Evolutionary conservation across 768 basidiomycete species (phyloP).

Genomic region (Boletus rufocinnamomeus): DNA sequence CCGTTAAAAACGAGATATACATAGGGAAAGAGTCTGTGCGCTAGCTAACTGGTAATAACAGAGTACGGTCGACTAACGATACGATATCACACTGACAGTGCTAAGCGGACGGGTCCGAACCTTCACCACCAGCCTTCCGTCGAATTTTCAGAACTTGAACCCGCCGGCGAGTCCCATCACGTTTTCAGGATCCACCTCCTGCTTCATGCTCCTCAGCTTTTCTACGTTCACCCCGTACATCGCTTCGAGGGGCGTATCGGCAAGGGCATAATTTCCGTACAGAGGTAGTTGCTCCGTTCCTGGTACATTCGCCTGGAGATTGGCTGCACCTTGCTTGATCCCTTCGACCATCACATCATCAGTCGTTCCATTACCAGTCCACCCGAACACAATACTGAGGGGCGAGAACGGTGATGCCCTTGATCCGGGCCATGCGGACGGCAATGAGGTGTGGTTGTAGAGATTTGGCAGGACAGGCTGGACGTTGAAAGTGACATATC

Average conservation of each 20-base stretch:
- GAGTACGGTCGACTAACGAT: background rate
- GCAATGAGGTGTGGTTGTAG: slow-evolving; percentile 39
- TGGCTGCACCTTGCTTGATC: slow-evolving; percentile 39
- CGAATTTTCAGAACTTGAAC: slow-evolving; percentile 48
- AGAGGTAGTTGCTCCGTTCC: slow-evolving; percentile 43
- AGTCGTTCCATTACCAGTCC: slow-evolving; percentile 36
- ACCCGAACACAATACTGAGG: slow-evolving; percentile 50
- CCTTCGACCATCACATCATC: slow-evolving; percentile 47
- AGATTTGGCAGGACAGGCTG: slow-evolving; percentile 51
- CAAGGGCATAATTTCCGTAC: slow-evolving; percentile 65
- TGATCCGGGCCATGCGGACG: slow-evolving; percentile 51
- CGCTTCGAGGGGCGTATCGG: slow-evolving; percentile 47
- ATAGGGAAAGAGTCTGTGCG: background rate
- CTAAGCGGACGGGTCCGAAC: slow-evolving; percentile 10
- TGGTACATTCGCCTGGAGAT: slow-evolving; percentile 46
- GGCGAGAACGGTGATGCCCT: slow-evolving; percentile 43
- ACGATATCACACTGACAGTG: slow-evolving; percentile 3
- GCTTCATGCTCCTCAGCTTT: slow-evolving; percentile 43
- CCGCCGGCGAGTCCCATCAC: slow-evolving; percentile 72
- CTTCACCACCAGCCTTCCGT: background rate
- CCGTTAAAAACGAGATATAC: background rate
- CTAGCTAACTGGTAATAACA: background rate
- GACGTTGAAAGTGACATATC: slow-evolving; percentile 47
- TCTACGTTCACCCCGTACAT: slow-evolving; percentile 55
- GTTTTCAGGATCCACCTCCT: slow-evolving; percentile 52